Base-by-base conservation (phyloP, 805 yeast species). In the Starmerella vitae region DNA sequence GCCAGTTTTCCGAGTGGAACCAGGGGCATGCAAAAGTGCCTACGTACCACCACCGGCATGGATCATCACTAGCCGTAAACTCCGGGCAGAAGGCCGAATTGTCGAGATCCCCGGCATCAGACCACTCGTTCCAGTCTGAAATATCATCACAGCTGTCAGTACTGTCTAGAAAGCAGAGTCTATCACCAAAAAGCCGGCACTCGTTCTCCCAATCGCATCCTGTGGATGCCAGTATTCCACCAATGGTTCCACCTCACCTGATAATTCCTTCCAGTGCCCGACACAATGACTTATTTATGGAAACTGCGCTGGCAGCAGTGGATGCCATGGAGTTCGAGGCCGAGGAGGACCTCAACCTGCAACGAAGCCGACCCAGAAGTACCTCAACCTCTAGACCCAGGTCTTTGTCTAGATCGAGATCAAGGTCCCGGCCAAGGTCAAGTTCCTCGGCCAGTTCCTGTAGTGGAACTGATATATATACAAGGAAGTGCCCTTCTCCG, bases 221-320 rank as follows among this genome's bases (percentile, higher is more conserved):
- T n/a, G 18, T 47, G 1, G 47, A 47, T 24, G 46, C 51, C 1
- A 45, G 42, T 6, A 37, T 48, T 6, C 52, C 52, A 2, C 52
- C 52, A 3, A 36, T 35, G 4, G 51, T 48, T 6, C 52, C 52
- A 1, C 43, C 39, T n/a, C 52, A 48, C 24, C 13, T 13, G 12
- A 28, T 30, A 13, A 21, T 37, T 20, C 42, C 42, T 5, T 15
- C 27, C 27, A 8, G 14, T 13, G 20, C 28, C 3, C n/a, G 25
- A 9, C 26, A 26, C 20, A 20, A 20, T 3, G 25, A 35, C 25
- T 17, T 35, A 8, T 39, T 37, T 21, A 28, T 25, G 6, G 47
- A 44, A 19, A 31, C 39, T 8, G 43, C 41, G 36, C 44, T 39
- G 38, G 43, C 46, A 15, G 44, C 39, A 10, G 35, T 42, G 14